Base-by-base conservation (phyloP, 768 basidiomycete genomes). In the Boletus rubescentipes region DNA sequence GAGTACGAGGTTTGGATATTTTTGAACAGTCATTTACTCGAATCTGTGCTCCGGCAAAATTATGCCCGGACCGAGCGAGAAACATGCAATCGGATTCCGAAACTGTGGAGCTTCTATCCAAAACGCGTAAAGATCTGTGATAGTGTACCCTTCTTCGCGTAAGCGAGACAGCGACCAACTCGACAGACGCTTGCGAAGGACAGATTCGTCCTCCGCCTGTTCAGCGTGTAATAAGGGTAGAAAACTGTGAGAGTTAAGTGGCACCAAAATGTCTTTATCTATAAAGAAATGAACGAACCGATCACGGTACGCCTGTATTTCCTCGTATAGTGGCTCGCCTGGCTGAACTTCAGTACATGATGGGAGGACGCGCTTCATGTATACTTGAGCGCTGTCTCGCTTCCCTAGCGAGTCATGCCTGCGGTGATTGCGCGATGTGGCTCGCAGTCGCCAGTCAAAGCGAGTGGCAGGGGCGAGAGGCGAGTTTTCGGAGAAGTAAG, bases 101-200 rank as follows among this genome's bases (percentile, higher is more conserved):
- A 81, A 85, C 51, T 81, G 79, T 21, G 77, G 80, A n/a, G 73
- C 76, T 51, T 83, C 77, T 36, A 86, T 66, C 89, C 87, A 91
- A 63, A 79, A 92, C 0, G 80, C 89, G 15, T 71, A 77, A 21
- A 92, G 71, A 16, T 75, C 82, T 0, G 83, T 85, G 31, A 93
- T 63, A 47, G 84, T 81, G 61, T 90, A 92, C 0, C 91, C 91
- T 60, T 87, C 86, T n/a, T 79, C 72, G 58, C 77, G 71, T 39
- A 93, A 72, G 20, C 80, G 77, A 26, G 77, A 72, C 5, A 86
- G 51, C 11, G 81, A 75, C 91, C 91, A 92, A 15, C 77, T 79
- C 1, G 82, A 75, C 15, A 93, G 75, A 34, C 91, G 82, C 55
- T 87, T 76, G 46, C 76, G 76, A 21, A 89, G 65, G 1, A 81